Conservation (phyloP, 2,329 filamentous ascomycete genomes). For the Aquanectria penicillioides region DNA sequence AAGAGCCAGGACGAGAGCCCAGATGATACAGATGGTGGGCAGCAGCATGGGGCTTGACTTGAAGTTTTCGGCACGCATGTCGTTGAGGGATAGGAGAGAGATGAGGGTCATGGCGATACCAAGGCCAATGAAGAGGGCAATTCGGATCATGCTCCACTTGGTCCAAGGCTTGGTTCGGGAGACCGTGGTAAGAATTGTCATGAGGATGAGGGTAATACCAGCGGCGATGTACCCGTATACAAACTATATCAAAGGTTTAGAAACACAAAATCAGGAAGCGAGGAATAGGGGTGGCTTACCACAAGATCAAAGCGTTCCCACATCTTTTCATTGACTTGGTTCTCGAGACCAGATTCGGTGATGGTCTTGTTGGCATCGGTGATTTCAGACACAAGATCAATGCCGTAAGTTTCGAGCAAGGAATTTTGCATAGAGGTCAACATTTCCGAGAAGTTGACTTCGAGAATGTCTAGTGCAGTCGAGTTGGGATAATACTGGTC, state of each 20-base stretch:
- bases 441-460: conserved; percentile 22
- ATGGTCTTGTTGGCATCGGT: conserved; percentile 28
- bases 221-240: conserved; percentile 47
- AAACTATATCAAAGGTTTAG: conserved; percentile 40
- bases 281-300: conserved; percentile 33
- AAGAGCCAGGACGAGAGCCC: conserved; percentile 44
- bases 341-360: conserved; percentile 32
- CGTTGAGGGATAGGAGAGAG: conserved; percentile 38
- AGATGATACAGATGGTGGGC: conserved; percentile 48
- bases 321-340: conserved; percentile 35
- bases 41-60: conserved; percentile 45
- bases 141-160: conserved; percentile 46
- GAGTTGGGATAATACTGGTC: conserved; percentile 8
- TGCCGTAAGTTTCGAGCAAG: conserved; percentile 44
- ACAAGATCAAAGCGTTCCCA: conserved; percentile 43
- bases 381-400: conserved; percentile 43
- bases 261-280: no score
- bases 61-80: conserved; percentile 27
- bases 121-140: conserved; percentile 41
- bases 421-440: conserved; percentile 41
- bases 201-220: conserved; percentile 45
- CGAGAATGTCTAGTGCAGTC: conserved; percentile 3
- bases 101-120: conserved; percentile 44
- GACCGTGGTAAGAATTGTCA: conserved; percentile 45
- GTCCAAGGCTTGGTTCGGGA: conserved; percentile 45